A percentile compares a stretch with the other conserved stretches of the same genome.
phyloP scores from a whole-genome alignment of 2,329 filamentous ascomycete species.

The Neoarthrinium moseri region DNA sequence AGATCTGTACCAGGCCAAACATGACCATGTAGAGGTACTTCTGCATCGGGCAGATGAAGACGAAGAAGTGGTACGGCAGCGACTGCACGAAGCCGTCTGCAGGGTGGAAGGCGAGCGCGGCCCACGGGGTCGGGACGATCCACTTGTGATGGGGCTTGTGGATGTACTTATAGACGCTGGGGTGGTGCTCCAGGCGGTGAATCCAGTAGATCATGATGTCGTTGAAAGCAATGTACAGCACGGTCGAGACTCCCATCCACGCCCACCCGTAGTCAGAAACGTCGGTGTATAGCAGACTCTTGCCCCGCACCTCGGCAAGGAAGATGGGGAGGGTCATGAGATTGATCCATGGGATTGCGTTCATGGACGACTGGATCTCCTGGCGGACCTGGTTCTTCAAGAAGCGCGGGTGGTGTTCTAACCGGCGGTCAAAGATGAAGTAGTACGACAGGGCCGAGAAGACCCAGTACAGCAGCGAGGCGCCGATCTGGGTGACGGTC shows the following conservation, averaged over 20 bases:
- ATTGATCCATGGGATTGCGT: conserved; percentile 42
- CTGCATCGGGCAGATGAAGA: conserved; percentile 44
- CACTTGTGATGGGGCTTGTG: conserved; percentile 99
- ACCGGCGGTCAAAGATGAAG: conserved; percentile 55
- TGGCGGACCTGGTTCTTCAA: conserved; percentile 45
- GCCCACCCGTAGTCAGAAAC: conserved; percentile 37
- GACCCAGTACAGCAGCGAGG: conserved; percentile 55
- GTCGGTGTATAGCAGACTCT: conserved; percentile 39
- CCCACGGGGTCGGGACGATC: conserved; percentile 50
- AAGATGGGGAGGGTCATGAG: conserved; percentile 44
- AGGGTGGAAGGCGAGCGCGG: conserved; percentile 46
- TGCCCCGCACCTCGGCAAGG: conserved; percentile 45
- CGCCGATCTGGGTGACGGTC: conserved; percentile 36
- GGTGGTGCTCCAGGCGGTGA: conserved; percentile 72
- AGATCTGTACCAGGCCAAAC: conserved; percentile 44
- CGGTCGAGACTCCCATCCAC: conserved; percentile 36
- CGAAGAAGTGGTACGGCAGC: conserved; percentile 43
- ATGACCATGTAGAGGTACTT: conserved; percentile 43
- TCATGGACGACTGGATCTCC: conserved; percentile 42
- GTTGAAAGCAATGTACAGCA: conserved; percentile 44
- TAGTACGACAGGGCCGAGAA: conserved; percentile 71
- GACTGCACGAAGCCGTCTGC: conserved; percentile 45
- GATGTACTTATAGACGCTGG: conserved; percentile 75
- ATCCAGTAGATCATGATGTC: conserved; percentile 59
- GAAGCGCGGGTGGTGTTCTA: conserved; percentile 46